Base-by-base conservation (phyloP, 2,329 filamentous ascomycete species). In the Fusarium sp. region DNA sequence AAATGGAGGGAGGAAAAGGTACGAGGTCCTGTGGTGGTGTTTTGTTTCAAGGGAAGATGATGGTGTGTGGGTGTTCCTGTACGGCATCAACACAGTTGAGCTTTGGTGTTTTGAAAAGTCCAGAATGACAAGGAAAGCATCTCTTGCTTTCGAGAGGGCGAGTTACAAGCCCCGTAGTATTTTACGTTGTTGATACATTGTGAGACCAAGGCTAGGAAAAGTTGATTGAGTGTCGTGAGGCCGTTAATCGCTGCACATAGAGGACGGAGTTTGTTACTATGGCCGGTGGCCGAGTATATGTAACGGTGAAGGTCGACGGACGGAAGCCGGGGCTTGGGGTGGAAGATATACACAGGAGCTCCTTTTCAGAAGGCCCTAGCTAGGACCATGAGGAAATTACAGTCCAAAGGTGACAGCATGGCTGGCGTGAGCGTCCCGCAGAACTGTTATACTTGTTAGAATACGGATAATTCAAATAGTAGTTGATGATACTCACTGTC, bases 401-500 rank as follows among this genome's bases (percentile, higher is more conserved):
- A 79, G 79, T 14, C 80, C 79, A 66, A 82, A 82, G 9, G 79
- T 78, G 30, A 71, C 69, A 35, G 78, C 78, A 67, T 84, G 79
- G 30, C 78, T 78, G 58, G 75, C 78, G 68, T 85, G 82, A 33
- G 83, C 83, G 52, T 83, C 83, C 73, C 79, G 79, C 12, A 85
- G 71, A 40, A 78, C 83, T 84, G 60, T 8, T 65, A 35, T 47
- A 35, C 56, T 32, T 38, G 54, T 74, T 58, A 74, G 65, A 63
- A 57, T 63, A 30, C 58, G 12, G 17, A 8, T 6, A 25, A 10
- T 32, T 35, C 8, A 27, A n/a, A n/a, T 15, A 4, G 20, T 12
- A 33, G 40, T 20, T 43, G 37, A 43, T 38, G 63, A 32, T 56
- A 85, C 88, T 85, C 81, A 90, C 89, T 85, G 58, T 86, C 82